Base-by-base conservation (phyloP, 306 rosid genomes). In the Medicago arabica region DNA sequence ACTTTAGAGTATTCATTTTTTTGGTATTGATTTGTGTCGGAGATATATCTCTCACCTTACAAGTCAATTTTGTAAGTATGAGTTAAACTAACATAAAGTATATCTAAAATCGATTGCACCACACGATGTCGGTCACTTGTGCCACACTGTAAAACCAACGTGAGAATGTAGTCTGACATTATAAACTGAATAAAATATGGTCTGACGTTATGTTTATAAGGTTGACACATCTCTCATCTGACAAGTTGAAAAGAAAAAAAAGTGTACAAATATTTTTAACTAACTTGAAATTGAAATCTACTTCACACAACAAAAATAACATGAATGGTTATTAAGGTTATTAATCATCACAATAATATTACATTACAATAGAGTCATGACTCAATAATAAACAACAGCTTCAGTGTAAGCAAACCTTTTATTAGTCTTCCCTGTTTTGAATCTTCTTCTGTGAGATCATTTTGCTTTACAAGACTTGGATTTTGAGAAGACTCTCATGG, bases 391-490 rank as follows among this genome's bases (percentile, higher is more conserved):
- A 44, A 31, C 17, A 64, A 16, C 34, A 46, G 3, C 47, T 36
- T 44, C 69, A 44, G 16, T 8, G 43, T 41, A 57, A 18, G 34
- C 67, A 58, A 58, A 53, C 25, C 25, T 72, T 72, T 57, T 40
- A 44, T 63, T 5, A 19, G 25, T 19, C 19, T 11, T 23, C 64
- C 39, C 39, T n/a, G 41, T 72, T 72, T 72, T 58, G 25, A 19
- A 54, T 39, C 54, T 7, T 53, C 10, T 55, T 55, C 76, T 46
- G 46, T 57, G 39, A 57, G 34, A 55, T 41, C 54, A 71, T 61
- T 41, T 71, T 14, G 66, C 68, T 72, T 65, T 49, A 59, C 74
- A 14, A 67, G 50, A 36, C 62, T 41, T 18, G 10, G 34, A 50
- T 57, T 57, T 31, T 54, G 74, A 21, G 53, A 15, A 44, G 39